Evolutionary conservation across 2,329 filamentous ascomycete species (phyloP).

Genomic region (Penicillium glabrum): DNA sequence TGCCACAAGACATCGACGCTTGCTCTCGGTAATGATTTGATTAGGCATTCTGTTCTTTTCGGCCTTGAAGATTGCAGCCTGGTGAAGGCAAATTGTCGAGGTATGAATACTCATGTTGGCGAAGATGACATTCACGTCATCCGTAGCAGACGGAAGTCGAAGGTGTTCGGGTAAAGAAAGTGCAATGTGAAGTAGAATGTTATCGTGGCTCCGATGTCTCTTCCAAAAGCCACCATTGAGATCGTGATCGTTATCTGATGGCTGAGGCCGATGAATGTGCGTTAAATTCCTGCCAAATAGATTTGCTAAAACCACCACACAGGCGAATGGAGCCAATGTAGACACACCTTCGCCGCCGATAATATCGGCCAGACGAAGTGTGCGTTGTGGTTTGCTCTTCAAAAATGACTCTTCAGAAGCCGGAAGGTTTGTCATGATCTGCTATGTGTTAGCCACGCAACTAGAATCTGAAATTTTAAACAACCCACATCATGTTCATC

Average conservation of each 20-base stretch:
- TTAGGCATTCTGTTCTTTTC: constrained; percentile 80
- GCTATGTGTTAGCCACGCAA: constrained; percentile 19
- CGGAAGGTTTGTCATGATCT: constrained; percentile 81
- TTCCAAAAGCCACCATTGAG: constrained; percentile 96
- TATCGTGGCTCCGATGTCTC: constrained; percentile 84
- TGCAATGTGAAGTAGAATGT: constrained; percentile 82
- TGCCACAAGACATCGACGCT: constrained; percentile 86
- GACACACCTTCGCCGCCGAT: constrained; percentile 67
- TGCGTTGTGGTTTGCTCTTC: constrained; percentile 72
- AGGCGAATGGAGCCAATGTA: constrained; percentile 74
- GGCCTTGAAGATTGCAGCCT: constrained; percentile 96
- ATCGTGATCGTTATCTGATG: constrained; percentile 79
- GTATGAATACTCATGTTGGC: constrained; percentile 97
- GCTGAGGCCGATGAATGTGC: constrained; percentile 83
- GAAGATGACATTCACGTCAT: constrained; percentile 83
- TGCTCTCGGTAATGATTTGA: constrained; percentile 82
- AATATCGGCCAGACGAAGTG: constrained; percentile 60
- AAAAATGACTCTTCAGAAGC: constrained; percentile 81
- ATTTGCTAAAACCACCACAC: constrained; percentile 80
- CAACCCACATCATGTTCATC: constrained; percentile 76
- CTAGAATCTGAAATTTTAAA: background rate
- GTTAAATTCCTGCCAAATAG: constrained; percentile 88
- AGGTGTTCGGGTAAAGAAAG: constrained; percentile 78
- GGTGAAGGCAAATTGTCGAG: constrained; percentile 94
- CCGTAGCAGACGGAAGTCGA: constrained; percentile 73